phyloP scores from a whole-genome alignment of 2,329 filamentous ascomycete genomes.

The Sporothrix sp. region DNA sequence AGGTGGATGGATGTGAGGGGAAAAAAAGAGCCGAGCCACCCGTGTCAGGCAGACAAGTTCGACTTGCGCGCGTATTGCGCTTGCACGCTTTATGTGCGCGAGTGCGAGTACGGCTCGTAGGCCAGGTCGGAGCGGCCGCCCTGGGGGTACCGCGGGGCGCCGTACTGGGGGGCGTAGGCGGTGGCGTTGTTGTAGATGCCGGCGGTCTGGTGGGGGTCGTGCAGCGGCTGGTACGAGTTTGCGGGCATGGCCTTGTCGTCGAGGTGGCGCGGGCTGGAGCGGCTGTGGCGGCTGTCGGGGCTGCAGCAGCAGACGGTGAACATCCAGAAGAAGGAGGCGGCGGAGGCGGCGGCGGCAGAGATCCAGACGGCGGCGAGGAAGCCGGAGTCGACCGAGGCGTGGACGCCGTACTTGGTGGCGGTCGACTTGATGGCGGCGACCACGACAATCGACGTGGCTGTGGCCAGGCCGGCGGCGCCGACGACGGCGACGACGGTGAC shows the following conservation, averaged over 20 bases:
- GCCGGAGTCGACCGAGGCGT: conserved; percentile 50
- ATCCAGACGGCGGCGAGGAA: conserved; percentile 73
- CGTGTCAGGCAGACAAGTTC: no score
- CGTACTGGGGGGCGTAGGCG: conserved; percentile 20
- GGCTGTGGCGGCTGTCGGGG: conserved; percentile 37
- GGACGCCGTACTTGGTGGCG: conserved; percentile 62
- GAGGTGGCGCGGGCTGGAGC: conserved; percentile 24
- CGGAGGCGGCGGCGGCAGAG: conserved; percentile 65
- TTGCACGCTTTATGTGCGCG: conserved; percentile 36
- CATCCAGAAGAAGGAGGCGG: conserved; percentile 78
- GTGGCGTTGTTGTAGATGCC: conserved; percentile 30
- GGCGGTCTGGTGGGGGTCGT: conserved; percentile 27
- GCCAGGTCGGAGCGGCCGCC: conserved; percentile 41
- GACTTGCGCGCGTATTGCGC: no score
- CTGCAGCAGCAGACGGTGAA: conserved; percentile 87
- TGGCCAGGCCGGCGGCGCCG: conserved; percentile 61
- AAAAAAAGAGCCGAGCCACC: not conserved
- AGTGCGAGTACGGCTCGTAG: conserved; percentile 55
- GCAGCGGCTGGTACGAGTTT: conserved; percentile 37
- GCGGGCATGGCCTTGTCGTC: conserved; percentile 43
- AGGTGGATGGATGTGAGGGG: not conserved
- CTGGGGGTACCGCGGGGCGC: conserved; percentile 31
- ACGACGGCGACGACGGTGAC: conserved; percentile 47
- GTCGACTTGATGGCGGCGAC: conserved; percentile 57
- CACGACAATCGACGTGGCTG: conserved; percentile 61